Base-by-base conservation (phyloP, 225 moss, liverwort and hornwort species). In the Ulota crispa region DNA sequence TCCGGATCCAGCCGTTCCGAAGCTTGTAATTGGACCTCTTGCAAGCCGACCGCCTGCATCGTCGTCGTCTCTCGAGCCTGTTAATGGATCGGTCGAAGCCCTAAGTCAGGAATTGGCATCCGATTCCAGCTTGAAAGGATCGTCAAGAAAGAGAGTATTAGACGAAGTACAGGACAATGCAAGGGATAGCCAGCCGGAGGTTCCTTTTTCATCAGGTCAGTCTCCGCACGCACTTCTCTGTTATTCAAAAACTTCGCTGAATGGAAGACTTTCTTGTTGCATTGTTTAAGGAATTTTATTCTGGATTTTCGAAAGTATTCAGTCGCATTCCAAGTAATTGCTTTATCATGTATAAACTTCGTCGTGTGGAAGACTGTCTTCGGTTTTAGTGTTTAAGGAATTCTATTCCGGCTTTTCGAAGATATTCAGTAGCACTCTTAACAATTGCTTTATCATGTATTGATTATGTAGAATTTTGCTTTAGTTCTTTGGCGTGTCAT, bases 111-210 rank as follows among this genome's bases (percentile, higher is more conserved):
- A 69, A 30, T 78, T 60, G 31, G 28, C 85, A n/a, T 82, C 61
- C 12, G 68, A 79, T 52, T 64, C 78, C 15, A 65, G 76, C 24
- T 81, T 79, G 19, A 88, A 78, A 68, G 80, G 86, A 32, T 65
- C 78, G n/a, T 69, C 86, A 11, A 89, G 81, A 45, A 95, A 89
- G 81, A 88, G 92, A 73, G 53, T 47, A 24, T 57, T 79, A 24
- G 78, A 78, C 43, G 82, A 53, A 32, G 73, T 26, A 18, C 71
- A 68, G 41, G 52, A 23, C 24, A 36, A 32, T 72, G 66, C 42
- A 23, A 68, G 41, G 31, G 63, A 73, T 42, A 67, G 47, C 47
- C 81, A 34, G 68, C 78, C 54, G 72, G 78, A 63, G 73, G 75
- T 52, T 62, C 70, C 79, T 72, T 69, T 72, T 41, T 27, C 84